A percentile compares a stretch with the other conserved stretches of the same genome.
These are phyloP conservation scores for Erigeron philadelphicus DNA, from an alignment of 140 eudicot genomes.

Conservation along the genomic window DNA sequence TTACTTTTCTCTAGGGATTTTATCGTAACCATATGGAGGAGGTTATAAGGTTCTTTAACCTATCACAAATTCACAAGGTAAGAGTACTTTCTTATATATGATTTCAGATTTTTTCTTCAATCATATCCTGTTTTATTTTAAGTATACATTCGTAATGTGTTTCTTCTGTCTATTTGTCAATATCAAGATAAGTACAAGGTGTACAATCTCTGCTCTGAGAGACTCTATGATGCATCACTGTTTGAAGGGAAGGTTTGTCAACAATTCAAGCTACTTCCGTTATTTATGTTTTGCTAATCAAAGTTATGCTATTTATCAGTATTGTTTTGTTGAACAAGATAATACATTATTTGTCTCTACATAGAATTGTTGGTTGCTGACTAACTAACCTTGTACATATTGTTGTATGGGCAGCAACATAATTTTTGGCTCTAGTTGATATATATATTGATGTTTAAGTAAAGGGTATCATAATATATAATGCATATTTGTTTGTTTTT, in stretches of 20 bases:
- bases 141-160: background rate
- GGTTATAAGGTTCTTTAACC: constrained; percentile 81
- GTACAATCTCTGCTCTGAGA: constrained; percentile 94
- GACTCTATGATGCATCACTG: constrained; percentile 90
- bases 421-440: constrained; percentile 1
- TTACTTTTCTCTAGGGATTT: constrained; percentile 66
- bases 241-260: constrained; percentile 90
- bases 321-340: constrained; percentile 7
- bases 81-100: constrained; percentile 11
- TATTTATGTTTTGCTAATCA: background rate
- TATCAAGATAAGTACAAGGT: constrained; percentile 91
- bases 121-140: background rate
- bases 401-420: constrained; percentile 1
- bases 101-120: background rate
- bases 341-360: constrained; percentile 14
- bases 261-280: constrained; percentile 12
- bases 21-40: constrained; percentile 99
- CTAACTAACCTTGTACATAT: background rate
- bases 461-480: background rate
- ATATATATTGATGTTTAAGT: background rate
- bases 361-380: constrained; percentile 2
- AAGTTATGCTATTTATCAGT: constrained; percentile 12
- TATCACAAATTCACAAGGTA: constrained; percentile 97
- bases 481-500: background rate
- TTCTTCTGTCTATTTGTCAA: constrained; percentile 6